Base-by-base conservation (phyloP, 2,329 filamentous ascomycete species). In the Ceratocystis smalleyi region DNA sequence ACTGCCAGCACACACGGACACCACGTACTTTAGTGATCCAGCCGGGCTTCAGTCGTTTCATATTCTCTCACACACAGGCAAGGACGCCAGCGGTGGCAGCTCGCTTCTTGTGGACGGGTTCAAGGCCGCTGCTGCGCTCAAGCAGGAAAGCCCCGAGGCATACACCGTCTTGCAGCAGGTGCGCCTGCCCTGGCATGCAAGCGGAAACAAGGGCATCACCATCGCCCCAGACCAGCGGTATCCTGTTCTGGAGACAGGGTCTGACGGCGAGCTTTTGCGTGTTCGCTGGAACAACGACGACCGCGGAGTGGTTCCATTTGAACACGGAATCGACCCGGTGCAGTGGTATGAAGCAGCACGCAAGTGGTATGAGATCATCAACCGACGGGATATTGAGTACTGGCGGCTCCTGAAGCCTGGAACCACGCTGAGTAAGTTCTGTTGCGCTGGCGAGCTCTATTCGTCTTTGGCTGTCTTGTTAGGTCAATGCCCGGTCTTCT, bases 271-370 rank as follows among this genome's bases (percentile, higher is more conserved):
- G 32, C 57, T 81, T 59, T 71, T 73, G 22, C 86, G 90, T 64
- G 79, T 97, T 5, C 81, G 92, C 63, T 99, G 94, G 94, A 99
- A 99, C 73, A 92, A 91, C 68, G 87, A 90, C 68, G 94, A 97
- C 73, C 80, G 94, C 49, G 89, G 88, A 1, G 80, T 85, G 1
- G 79, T 89, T 66, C 81, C 83, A 15, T 81, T 84, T 70, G 73
- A 73, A 5, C 71, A 73, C 3, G 69, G 79, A 19, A 74, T 76
- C 24, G 72, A 78, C 3, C 78, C 84, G 1, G 73, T 75, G 6
- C 71, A 74, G 45, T 97, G 92, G 91, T 97, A 96, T 72, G 74
- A 77, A 22, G 91, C 92, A 0, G 91, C 91, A 15, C 78, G 82
- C 62, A 84, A 83, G 69, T 97, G 86, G 79, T 79, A 89, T 68